A percentile compares a stretch with the other conserved stretches of the same genome.
These are phyloP conservation scores for Colletotrichum spinosum DNA, from an alignment of 2,329 filamentous ascomycete species.

Conservation along the genomic window DNA sequence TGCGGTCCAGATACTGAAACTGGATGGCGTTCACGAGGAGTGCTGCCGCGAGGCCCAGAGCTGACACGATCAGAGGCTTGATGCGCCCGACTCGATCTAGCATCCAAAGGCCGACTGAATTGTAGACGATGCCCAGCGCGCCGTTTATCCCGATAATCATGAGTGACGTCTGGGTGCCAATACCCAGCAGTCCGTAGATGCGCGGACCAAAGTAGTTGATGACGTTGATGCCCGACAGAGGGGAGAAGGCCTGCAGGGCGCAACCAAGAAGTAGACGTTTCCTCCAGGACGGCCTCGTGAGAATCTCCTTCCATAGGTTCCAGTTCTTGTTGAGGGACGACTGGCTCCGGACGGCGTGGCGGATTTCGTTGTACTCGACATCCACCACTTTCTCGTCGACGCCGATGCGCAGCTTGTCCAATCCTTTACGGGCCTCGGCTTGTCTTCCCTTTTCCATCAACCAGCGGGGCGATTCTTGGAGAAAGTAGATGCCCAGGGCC, in stretches of 20 bases:
- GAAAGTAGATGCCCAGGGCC: conserved; percentile 41
- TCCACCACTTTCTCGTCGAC: conserved; percentile 49
- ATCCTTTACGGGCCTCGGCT: conserved; percentile 47
- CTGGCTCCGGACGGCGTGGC: conserved; percentile 46
- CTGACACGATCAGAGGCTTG: conserved; percentile 58
- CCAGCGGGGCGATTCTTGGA: conserved; percentile 43
- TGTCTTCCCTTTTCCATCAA: conserved; percentile 51
- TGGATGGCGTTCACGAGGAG: conserved; percentile 46
- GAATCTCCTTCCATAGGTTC: conserved; percentile 53
- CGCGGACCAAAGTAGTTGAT: conserved; percentile 51
- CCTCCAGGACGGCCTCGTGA: conserved; percentile 57
- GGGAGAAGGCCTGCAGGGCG: conserved; percentile 61
- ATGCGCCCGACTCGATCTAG: conserved; percentile 60
- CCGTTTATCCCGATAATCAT: conserved; percentile 64
- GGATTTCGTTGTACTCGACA: conserved; percentile 54
- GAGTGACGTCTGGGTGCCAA: conserved; percentile 56
- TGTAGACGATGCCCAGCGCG: conserved; percentile 60
- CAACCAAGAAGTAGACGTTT: conserved; percentile 59
- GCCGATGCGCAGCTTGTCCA: conserved; percentile 48
- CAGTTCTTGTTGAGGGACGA: conserved; percentile 47
- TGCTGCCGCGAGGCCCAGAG: conserved; percentile 42
- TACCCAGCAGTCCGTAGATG: conserved; percentile 57
- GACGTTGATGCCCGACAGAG: conserved; percentile 51
- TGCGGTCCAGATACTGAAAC: conserved; percentile 42
- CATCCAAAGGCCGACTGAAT: conserved; percentile 57